Base-by-base conservation (phyloP, 164 flowering plant species). In the Vitis rotundifolia region DNA sequence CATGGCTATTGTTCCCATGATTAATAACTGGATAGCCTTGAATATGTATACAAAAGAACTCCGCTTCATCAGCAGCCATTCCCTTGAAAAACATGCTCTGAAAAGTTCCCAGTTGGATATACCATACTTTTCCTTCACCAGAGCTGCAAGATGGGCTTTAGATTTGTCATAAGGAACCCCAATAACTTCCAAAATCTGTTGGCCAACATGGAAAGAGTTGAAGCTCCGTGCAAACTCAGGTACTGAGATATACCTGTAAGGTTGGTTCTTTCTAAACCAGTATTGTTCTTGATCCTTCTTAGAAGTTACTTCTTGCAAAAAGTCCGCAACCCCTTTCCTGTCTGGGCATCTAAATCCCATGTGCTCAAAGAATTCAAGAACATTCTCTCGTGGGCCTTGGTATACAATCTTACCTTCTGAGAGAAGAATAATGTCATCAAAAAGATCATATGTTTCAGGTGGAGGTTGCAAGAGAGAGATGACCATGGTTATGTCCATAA, bases 401-500 rank as follows among this genome's bases (percentile, higher is more conserved):
- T 85, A 87, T 59, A 85, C 81, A 61, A 85, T 74, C 68, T 78
- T 81, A 50, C 88, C 87, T 63, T 85, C 88, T 19, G 88, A 83
- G 37, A 87, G 78, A 31, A 87, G 81, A 8, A 87, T 78, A 31
- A 85, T 70, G 64, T 87, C 88, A 71, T 87, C 90, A 62, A 87
- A 87, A 14, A 87, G 82, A 51, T 82, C 78, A 63, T 72, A 87
- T 1, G 91, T 82, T 73, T 87, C 90, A 15, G 90, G 90, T 64
- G 87, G 83, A 16, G 90, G 90, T 64, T 87, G 90, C 19, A 87
- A 80, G 56, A 85, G 90, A 73, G 90, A 87, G 53, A 87, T 80
- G 62, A 82, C 54, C 87, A 85, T 85, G 54, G 88, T 87, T 51
- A 80, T 76, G 63, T 87, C 86, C 88, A 83, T 84, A 5, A 83